These are phyloP conservation scores for Shiraia bambusicola DNA, from an alignment of 2,329 filamentous ascomycete genomes.

Conservation along the genomic window DNA sequence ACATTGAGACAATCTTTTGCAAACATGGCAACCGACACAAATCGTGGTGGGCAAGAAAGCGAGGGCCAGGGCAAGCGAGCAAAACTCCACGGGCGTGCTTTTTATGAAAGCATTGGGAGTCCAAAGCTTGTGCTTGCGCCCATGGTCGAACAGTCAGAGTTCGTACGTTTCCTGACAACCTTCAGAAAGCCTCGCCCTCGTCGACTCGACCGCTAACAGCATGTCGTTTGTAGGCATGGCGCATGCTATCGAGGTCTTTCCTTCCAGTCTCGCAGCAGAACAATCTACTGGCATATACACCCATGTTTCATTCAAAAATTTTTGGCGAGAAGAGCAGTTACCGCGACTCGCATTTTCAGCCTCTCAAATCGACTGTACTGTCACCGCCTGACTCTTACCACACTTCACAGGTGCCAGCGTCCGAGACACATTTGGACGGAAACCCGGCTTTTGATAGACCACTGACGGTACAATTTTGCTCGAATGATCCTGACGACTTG, in stretches of 20 bases:
- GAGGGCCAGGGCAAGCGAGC: constrained; percentile 10
- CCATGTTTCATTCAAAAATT: constrained; percentile 93
- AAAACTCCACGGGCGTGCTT: constrained; percentile 81
- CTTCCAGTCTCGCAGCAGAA: constrained; percentile 62
- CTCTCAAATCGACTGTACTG: constrained; percentile 49
- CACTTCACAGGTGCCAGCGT: constrained; percentile 30
- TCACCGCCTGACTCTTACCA: constrained; percentile 40
- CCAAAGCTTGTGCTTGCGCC: constrained; percentile 90
- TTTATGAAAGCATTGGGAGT: constrained; percentile 92
- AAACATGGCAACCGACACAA: constrained; percentile 20
- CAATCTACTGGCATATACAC: constrained; percentile 79
- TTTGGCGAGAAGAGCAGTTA: constrained; percentile 77
- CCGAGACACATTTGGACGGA: constrained; percentile 67
- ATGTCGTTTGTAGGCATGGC: constrained; percentile 73
- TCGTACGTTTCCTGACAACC: constrained; percentile 61
- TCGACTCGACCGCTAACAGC: constrained; percentile 10
- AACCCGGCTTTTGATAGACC: constrained; percentile 83
- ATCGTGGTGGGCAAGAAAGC: constrained; percentile 6
- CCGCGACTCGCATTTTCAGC: constrained; percentile 78
- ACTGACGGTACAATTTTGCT: constrained; percentile 95
- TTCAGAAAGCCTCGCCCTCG: not conserved
- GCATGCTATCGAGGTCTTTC: constrained; percentile 92
- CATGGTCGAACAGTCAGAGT: constrained; percentile 98
- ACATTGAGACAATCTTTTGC: constrained; percentile 11
- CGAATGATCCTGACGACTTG: constrained; percentile 78